phyloP scores from a whole-genome alignment of 768 basidiomycete genomes.

The Exidia glandulosa region DNA sequence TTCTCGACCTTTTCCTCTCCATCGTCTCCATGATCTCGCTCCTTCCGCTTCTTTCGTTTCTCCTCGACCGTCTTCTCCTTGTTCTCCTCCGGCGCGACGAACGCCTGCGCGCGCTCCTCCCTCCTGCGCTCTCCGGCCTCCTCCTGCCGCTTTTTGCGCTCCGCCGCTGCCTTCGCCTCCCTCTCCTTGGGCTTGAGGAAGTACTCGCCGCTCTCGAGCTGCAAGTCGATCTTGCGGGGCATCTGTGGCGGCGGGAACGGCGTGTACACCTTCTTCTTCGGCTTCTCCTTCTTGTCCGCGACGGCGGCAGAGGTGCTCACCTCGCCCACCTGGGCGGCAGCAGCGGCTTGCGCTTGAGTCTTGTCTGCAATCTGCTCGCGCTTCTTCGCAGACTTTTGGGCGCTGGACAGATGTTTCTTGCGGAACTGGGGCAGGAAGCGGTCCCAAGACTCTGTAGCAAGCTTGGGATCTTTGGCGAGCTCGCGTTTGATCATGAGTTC shows the following conservation, averaged over 20 bases:
- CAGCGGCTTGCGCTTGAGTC: slow-evolving; percentile 52
- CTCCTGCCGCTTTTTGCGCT: slow-evolving; percentile 75
- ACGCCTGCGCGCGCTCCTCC: slow-evolving; percentile 77
- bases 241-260: slow-evolving; percentile 94
- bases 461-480: slow-evolving; percentile 93
- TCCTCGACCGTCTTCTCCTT: slow-evolving; percentile 66
- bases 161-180: slow-evolving; percentile 58
- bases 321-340: slow-evolving; percentile 24
- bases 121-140: slow-evolving; percentile 58
- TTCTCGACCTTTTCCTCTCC: slow-evolving; percentile 9
- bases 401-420: slow-evolving; percentile 82
- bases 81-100: slow-evolving; percentile 76
- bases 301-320: not conserved
- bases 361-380: slow-evolving; percentile 57
- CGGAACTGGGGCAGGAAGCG: slow-evolving; percentile 95
- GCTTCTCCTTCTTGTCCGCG: slow-evolving; percentile 31
- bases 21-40: slow-evolving; percentile 27
- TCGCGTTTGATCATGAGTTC: slow-evolving; percentile 98
- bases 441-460: slow-evolving; percentile 92
- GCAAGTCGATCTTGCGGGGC: slow-evolving; percentile 88
- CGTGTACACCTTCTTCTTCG: slow-evolving; percentile 87
- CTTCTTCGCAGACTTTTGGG: slow-evolving; percentile 88
- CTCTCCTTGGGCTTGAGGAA: slow-evolving; percentile 91
- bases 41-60: slow-evolving; percentile 46
- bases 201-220: slow-evolving; percentile 95